Percentiles rank a stretch among this genome's conserved stretches.
These are phyloP conservation scores for Penicillium antarcticum DNA, from an alignment of 495 filamentous ascomycete species.

Conservation along the genomic window DNA sequence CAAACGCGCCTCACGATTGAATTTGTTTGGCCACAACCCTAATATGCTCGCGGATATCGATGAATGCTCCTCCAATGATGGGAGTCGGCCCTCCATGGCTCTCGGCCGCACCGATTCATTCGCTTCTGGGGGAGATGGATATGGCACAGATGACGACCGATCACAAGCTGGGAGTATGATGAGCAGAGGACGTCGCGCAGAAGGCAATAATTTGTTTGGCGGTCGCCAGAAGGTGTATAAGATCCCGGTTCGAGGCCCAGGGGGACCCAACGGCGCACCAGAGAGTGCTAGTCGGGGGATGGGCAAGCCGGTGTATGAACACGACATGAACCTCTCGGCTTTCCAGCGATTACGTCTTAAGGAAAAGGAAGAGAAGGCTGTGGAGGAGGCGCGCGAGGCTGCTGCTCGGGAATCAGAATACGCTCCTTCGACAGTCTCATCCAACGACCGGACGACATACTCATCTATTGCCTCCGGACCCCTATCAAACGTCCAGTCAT, in stretches of 20 bases:
- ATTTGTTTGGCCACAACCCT: conserved; percentile 47
- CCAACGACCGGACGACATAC: conserved; percentile 74
- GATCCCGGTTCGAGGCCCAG: conserved; percentile 59
- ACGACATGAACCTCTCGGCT: conserved; percentile 75
- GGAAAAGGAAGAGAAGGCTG: conserved; percentile 49
- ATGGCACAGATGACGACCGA: conserved; percentile 67
- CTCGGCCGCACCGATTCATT: conserved; percentile 48
- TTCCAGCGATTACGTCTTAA: conserved; percentile 71
- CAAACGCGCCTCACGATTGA: conserved; percentile 70
- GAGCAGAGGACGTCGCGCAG: conserved; percentile 75
- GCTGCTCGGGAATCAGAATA: conserved; percentile 44
- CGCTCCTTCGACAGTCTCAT: conserved; percentile 62
- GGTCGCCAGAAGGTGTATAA: conserved; percentile 96
- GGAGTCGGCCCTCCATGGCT: conserved; percentile 57
- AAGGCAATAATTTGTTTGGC: conserved; percentile 93
- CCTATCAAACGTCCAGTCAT: conserved; percentile 66
- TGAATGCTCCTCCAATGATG: conserved; percentile 77
- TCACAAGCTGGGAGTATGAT: conserved; percentile 68
- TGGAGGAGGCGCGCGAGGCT: conserved; percentile 27
- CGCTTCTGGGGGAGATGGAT: conserved; percentile 49
- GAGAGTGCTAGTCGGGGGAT: conserved; percentile 43
- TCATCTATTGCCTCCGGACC: conserved; percentile 79
- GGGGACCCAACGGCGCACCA: conserved; percentile 5
- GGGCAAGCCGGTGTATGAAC: conserved; percentile 73
- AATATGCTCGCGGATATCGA: conserved; percentile 76